phyloP scores from a whole-genome alignment of 1,284 basidiomycete species.

The Trametes hirsuta region DNA sequence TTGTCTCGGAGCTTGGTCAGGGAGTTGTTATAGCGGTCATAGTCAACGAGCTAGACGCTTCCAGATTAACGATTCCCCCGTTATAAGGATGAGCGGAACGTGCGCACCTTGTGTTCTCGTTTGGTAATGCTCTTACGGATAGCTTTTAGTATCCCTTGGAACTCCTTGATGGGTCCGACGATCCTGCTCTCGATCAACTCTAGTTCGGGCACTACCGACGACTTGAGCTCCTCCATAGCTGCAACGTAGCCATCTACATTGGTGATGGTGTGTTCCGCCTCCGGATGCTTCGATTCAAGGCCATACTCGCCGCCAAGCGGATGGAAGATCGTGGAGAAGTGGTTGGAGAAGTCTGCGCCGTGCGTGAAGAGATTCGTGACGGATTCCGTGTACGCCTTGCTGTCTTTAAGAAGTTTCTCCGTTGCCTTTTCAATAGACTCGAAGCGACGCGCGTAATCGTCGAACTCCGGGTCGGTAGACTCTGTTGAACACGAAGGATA shows the following conservation, averaged over 20 bases:
- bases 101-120: conserved; percentile 88
- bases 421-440: conserved; percentile 77
- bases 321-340: conserved; percentile 79
- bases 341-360: conserved; percentile 76
- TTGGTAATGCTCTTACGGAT: conserved; percentile 96
- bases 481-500: conserved; percentile 47
- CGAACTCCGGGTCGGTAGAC: conserved; percentile 87
- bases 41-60: conserved; percentile 77
- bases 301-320: conserved; percentile 86
- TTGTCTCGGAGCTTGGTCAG: conserved; percentile 95
- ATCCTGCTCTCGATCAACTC: conserved; percentile 94
- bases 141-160: conserved; percentile 84
- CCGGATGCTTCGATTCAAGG: conserved; percentile 78
- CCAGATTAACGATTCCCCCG: neutral
- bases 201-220: conserved; percentile 86
- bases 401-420: conserved; percentile 93
- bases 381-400: conserved; percentile 84
- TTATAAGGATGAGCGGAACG: neutral
- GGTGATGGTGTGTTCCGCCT: conserved; percentile 77
- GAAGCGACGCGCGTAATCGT: conserved; percentile 82
- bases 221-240: conserved; percentile 83
- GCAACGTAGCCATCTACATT: conserved; percentile 75
- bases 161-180: conserved; percentile 86
- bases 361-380: conserved; percentile 84
- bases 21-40: conserved; percentile 95